Evolutionary conservation across 1,139 yeast species (phyloP), one percentile per base, ranked within the genome.

Genomic region (Yamadazyma friedrichii): DNA sequence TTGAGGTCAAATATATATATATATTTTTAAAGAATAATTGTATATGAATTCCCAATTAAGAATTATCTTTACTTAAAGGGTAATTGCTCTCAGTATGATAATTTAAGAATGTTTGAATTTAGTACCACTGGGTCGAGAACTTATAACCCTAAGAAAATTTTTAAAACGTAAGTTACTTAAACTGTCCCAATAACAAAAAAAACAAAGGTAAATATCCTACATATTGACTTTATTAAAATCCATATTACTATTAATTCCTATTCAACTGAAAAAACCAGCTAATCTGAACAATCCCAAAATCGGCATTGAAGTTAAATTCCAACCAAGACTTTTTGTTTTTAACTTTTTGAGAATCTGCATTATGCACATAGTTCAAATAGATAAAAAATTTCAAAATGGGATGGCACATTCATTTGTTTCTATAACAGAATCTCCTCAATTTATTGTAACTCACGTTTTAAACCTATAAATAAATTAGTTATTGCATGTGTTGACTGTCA

Each of bases 361-460:
- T 35, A 48, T 48, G 52, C 50, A 40, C 52, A 42, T 36, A 48
- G 49, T 47, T 48, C 40, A 22, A 45, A 42, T 30, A 36, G 50
- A 48, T 43, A 48, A 48, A 42, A 43, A 31, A 20, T 31, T 34
- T 25, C 31, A 4, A 6, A 31, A 22, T 9, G 27, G 33, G 22
- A 26, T 20, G 8, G 11, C 9, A 6, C 12, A 26, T 26, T 26
- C 28, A 26, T 26, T 6, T 10, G 5, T 11, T 10, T 26, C 12
- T 26, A 26, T 26, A 20, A 26, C 28, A 26, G n/a, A 26, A 10
- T 10, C 5, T 6, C n/a, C 4, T 26, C 8, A 26, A 8, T 26
- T 26, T 26, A 10, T 26, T 26, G 4, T 6, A 11, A 26, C 8
- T 5, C 8, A 20, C 8, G 8, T 20, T 20, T 20, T 8, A 6